Evolutionary conservation across 2,329 filamentous ascomycete genomes (phyloP), one percentile per base, ranked within the genome.

Genomic region (Aspergillus sergii): DNA sequence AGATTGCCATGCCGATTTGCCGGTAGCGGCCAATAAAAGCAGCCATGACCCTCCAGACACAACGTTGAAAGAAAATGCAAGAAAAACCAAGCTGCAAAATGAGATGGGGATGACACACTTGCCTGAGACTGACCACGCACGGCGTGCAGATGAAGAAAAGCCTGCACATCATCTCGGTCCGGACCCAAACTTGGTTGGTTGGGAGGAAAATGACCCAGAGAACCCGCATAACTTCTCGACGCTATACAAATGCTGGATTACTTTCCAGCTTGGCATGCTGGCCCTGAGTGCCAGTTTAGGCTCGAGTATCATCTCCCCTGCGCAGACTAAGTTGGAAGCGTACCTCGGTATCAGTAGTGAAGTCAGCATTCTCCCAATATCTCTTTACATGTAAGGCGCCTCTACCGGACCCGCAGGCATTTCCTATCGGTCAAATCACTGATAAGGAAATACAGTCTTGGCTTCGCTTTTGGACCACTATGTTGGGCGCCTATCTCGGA

Each of bases 251-350:
- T 76, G 73, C 53, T 83, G 78, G 74, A 74, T 85, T 57, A 85
- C 83, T 0, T 75, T 84, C 21, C 78, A 83, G 58, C 69, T 86
- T 39, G 79, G 82, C 28, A 76, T 85, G 75, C 73, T 86, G 19
- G 83, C 84, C 1, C 70, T 85, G n/a, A 74, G 78, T 10, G 82
- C 81, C 19, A 82, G 79, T 63, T 69, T 85, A 55, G 84, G 82
- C 4, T 83, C 82, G 7, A 83, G 81, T 21, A 84, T 86, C 61
- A 82, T 83, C 45, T 75, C 83, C 2, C 81, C 84, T 0, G 84
- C 82, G 1, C 77, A 80, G 53, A 55, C 72, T 4, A 73, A 68
- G 1, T 80, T 87, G 43, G 76, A 80, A 2, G 62, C 70, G 36
- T 79, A 85, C 58, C 61, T 81, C 30, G 74, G 75, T 11, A 76